phyloP scores from a whole-genome alignment of 78 protist genomes.

The Dictyostelium firmibasis region DNA sequence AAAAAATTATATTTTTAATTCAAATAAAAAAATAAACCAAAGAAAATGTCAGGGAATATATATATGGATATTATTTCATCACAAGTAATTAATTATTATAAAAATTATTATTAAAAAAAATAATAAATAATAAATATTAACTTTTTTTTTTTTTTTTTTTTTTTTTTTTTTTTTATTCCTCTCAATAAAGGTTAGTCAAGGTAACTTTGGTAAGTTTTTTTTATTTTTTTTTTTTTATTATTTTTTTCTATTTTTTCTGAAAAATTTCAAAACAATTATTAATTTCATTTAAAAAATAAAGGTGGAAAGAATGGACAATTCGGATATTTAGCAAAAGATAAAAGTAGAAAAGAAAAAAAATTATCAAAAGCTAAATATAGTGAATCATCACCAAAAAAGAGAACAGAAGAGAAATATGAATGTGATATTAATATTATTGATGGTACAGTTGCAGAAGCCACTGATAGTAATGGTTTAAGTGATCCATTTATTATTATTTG shows the following conservation, averaged over 20 bases:
- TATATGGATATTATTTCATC: background rate
- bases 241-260: background rate
- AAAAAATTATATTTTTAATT: background rate
- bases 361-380: background rate
- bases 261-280: too few species aligned
- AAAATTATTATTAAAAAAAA: too few species aligned
- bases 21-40: background rate
- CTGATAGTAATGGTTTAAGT: slow-evolving; percentile 36
- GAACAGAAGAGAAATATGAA: background rate
- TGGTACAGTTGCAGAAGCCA: slow-evolving; percentile 23
- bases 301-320: slow-evolving; percentile 38
- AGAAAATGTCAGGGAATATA: slow-evolving; percentile 10
- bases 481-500: slow-evolving; percentile 18
- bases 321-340: background rate
- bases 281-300: too few species aligned
- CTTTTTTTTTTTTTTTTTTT: background rate
- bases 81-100: background rate
- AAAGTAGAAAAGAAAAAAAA: background rate
- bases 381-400: background rate
- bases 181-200: slow-evolving; percentile 16
- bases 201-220: slow-evolving; percentile 1
- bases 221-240: background rate
- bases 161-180: background rate
- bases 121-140: background rate
- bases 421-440: background rate